phyloP scores from a whole-genome alignment of 1,139 yeast species.

The Taphrina betulina region DNA sequence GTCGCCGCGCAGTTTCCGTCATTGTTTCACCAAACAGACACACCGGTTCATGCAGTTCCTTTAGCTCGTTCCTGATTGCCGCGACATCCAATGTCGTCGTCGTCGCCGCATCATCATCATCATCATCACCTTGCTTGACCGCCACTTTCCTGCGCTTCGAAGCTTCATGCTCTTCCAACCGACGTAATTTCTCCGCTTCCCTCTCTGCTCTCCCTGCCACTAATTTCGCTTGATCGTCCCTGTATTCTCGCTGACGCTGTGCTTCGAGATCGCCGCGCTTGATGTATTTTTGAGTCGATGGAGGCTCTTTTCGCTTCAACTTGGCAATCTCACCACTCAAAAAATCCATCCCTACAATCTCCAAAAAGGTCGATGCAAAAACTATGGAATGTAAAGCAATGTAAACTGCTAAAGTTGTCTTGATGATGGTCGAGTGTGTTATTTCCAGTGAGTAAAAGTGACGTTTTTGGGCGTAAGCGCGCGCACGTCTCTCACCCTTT shows the following conservation, averaged over 20 bases:
- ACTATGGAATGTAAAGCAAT: too few relatives aligned
- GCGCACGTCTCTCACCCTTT: too few relatives aligned
- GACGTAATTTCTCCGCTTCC: conserved; percentile 36
- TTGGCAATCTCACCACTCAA: conserved; percentile 33
- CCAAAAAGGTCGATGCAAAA: too few relatives aligned
- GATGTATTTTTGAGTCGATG: conserved; percentile 35
- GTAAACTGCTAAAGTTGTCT: too few relatives aligned
- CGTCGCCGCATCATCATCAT: background rate
- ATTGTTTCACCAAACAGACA: conserved; percentile 53
- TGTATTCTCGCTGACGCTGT: conserved; percentile 38
- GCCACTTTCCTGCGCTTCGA: conserved; percentile 30
- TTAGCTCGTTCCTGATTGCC: conserved; percentile 50
- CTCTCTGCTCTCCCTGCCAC: conserved; percentile 39
- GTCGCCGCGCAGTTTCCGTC: conserved; percentile 38
- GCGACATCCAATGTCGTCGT: conserved; percentile 2
- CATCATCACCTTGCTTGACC: conserved; percentile 27
- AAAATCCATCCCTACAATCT: conserved; percentile 34
- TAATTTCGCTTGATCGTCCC: conserved; percentile 41
- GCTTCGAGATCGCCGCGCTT: conserved; percentile 40
- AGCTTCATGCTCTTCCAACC: conserved; percentile 35
- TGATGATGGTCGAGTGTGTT: too few relatives aligned
- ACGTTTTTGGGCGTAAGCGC: too few relatives aligned
- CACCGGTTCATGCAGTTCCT: conserved; percentile 48
- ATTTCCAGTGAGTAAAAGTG: too few relatives aligned
- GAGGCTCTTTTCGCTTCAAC: conserved; percentile 25